These are phyloP conservation scores for Cladophialophora bantiana DNA, from an alignment of 2,329 filamentous ascomycete species.

Conservation along the genomic window DNA sequence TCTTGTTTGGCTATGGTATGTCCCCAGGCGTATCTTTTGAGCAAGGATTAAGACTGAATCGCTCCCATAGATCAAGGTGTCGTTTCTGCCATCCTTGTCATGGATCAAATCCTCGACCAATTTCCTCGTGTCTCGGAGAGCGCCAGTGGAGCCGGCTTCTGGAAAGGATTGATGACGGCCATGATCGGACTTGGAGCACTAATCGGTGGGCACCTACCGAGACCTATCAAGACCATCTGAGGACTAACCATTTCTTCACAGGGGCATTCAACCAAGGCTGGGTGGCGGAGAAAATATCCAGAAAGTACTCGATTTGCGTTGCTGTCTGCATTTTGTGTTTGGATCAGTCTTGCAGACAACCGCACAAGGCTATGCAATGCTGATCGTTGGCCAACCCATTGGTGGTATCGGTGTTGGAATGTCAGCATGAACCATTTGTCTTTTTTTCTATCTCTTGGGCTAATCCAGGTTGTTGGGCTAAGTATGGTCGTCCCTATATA, in stretches of 20 bases:
- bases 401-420: slow-evolving; percentile 62
- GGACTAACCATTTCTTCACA: slow-evolving; percentile 23
- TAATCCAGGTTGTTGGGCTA: slow-evolving; percentile 40
- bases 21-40: background rate
- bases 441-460: background rate
- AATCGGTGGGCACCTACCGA: slow-evolving; percentile 37
- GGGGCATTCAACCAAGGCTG: slow-evolving; percentile 56
- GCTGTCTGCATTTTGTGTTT: slow-evolving; percentile 59
- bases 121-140: slow-evolving; percentile 54
- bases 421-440: slow-evolving; percentile 32
- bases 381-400: slow-evolving; percentile 58
- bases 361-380: slow-evolving; percentile 59
- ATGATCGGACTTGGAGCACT: slow-evolving; percentile 64
- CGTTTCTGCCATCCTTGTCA: slow-evolving; percentile 57
- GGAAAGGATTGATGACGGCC: slow-evolving; percentile 59
- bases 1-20: slow-evolving; percentile 56
- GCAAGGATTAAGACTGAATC: background rate
- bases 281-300: slow-evolving; percentile 59
- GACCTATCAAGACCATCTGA: background rate
- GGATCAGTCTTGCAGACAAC: slow-evolving; percentile 61
- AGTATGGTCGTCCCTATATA: slow-evolving; percentile 55
- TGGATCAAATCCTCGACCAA: slow-evolving; percentile 58
- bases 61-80: slow-evolving; percentile 50
- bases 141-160: slow-evolving; percentile 49
- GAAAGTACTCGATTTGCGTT: slow-evolving; percentile 61